Base-by-base conservation (phyloP, 768 basidiomycete genomes). In the Agaricus blazei region DNA sequence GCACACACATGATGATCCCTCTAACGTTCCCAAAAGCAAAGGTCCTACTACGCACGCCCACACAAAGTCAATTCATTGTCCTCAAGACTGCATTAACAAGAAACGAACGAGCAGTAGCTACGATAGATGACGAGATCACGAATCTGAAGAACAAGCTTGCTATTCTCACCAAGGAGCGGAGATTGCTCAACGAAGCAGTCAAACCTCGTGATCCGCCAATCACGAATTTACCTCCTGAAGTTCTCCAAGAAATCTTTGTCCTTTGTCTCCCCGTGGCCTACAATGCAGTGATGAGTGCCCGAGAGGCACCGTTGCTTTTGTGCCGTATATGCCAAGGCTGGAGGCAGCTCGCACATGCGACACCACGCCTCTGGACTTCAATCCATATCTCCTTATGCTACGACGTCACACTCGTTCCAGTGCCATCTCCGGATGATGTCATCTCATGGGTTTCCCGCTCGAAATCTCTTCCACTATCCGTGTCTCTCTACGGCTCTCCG, bases 231-330 rank as follows among this genome's bases (percentile, higher is more conserved):
- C 61, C 62, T 3, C 58, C 52, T 11, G 63, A 65, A 36, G 57
- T 64, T 28, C 56, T 65, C 9, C 60, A 59, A 19, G 60, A 60
- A 27, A 61, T 65, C 26, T 65, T 65, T 51, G 9, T 61, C 1
- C 51, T 28, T 4, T 64, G 61, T 37, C 60, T 64, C 26, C 60
- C 63, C 0, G 41, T 23, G 2, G 26, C 29, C 1, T 58, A 58
- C 48, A 60, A 59, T 34, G 42, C 59, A 2, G 51, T 57, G 4
- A 56, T 62, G 44, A 50, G 52, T 45, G 14, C 31, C 9, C 31
- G 45, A 26, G 55, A 59, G 31, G 52, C 61, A 1, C 63, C 64
- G 3, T 34, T 63, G 1, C 51, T 64, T 14, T 56, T 65, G n/a
- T 57, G 52, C 0, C 58, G 48, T 2, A 37, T 65, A 26, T 63